These are phyloP conservation scores for Phytophthora boehmeriae DNA, from an alignment of 352 stramenopile genomes.

Conservation along the genomic window DNA sequence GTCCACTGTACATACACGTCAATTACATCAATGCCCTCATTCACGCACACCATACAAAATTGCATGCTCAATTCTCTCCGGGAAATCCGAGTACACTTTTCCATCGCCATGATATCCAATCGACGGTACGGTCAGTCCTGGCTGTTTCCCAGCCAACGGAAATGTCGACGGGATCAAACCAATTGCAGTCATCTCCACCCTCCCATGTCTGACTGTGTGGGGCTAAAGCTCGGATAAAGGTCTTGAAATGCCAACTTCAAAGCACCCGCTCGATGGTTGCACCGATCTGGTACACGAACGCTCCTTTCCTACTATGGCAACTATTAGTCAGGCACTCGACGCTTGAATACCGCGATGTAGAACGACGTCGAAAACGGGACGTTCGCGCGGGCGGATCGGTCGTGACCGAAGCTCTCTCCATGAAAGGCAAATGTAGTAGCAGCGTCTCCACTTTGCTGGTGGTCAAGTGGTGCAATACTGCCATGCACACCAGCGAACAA, in stretches of 20 bases:
- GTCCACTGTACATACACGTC: constrained; percentile 38
- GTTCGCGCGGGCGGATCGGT: constrained; percentile 77
- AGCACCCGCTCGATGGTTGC: constrained; percentile 68
- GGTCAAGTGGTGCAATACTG: constrained; percentile 20
- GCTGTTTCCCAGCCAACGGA: constrained; percentile 63
- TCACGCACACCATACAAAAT: too few species aligned
- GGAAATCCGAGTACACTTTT: constrained; percentile 56
- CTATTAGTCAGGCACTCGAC: constrained; percentile 6
- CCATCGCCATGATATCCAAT: constrained; percentile 83
- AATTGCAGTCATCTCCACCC: constrained; percentile 61
- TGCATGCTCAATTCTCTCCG: constrained; percentile 47
- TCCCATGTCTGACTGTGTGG: constrained; percentile 16
- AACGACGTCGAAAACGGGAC: constrained; percentile 59
- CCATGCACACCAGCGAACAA: not conserved
- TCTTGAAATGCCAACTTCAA: constrained; percentile 67
- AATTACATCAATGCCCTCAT: too few species aligned
- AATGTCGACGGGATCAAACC: constrained; percentile 59
- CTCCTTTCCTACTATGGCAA: constrained; percentile 10
- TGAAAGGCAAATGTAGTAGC: constrained; percentile 50
- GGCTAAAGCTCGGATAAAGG: constrained; percentile 18
- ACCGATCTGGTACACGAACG: constrained; percentile 50
- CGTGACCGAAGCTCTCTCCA: constrained; percentile 50
- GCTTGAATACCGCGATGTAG: constrained; percentile 61
- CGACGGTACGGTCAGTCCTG: constrained; percentile 67
- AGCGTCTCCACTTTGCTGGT: constrained; percentile 8